Evolutionary conservation across 2,329 filamentous ascomycete genomes (phyloP), one percentile per base, ranked within the genome.

Genomic region (Phoma sp.): DNA sequence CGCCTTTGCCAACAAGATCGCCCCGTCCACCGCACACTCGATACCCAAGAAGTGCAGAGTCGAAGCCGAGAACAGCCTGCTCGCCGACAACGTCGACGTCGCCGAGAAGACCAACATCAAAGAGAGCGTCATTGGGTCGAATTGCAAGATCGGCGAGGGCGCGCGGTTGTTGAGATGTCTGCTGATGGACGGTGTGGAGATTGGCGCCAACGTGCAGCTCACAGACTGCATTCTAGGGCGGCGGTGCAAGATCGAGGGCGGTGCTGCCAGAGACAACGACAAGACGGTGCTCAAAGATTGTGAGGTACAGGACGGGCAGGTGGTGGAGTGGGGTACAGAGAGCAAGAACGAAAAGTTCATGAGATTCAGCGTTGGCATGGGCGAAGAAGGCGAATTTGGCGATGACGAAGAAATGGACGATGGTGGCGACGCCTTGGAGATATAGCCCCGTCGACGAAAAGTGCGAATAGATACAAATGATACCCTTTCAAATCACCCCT

Each of bases 51-150:
- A 88, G 48, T 92, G 90, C 41, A 95, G 91, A 4, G 90, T 98
- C 51, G 92, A 91, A 19, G 86, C 88, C 65, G 83, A 85, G 41
- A 94, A 97, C 78, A 91, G 87, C 62, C 82, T 98, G 2, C 85
- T 98, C 33, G 94, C 86, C 1, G 90, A 94, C 54, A 97, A 97
- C 69, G 92, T 96, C 36, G 92, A 88, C 1, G 87, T 98, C 0
- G 91, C 94, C 69, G 91, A 94, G 67, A 94, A 94, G 73, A 88
- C 87, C 22, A 89, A 92, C n/a, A 90, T 99, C 77, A 97, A 96
- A 75, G 92, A 96, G 75, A 89, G 84, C 33, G 91, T 97, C 27
- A 86, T 99, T 36, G 95, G 95, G 2, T 86, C 91, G 4, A 92
- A 91, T 65, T 96, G 92, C 73, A 88, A 90, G 67, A 94, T 99